phyloP scores from a whole-genome alignment of 208 protist species.

The Wallacemonas sp. region DNA sequence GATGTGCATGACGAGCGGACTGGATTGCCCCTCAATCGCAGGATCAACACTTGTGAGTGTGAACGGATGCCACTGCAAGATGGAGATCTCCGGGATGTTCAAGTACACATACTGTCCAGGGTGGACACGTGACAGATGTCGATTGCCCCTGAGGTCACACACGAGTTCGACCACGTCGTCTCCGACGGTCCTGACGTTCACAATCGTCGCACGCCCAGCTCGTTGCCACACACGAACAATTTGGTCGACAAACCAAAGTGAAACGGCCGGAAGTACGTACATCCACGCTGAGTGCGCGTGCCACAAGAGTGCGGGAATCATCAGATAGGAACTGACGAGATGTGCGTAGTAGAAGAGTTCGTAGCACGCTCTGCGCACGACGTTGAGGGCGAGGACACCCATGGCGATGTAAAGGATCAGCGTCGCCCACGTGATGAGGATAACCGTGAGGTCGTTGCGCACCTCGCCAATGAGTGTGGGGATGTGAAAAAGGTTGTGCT shows the following conservation, averaged over 20 bases:
- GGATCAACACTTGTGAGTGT: constrained; percentile 33
- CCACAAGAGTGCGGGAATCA: constrained; percentile 48
- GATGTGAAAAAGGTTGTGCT: constrained; percentile 29
- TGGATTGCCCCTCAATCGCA: neutral
- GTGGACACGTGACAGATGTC: constrained; percentile 17
- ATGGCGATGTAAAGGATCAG: constrained; percentile 48
- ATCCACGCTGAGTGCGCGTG: constrained; percentile 61
- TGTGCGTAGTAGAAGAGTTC: constrained; percentile 78
- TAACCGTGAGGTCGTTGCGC: constrained; percentile 41
- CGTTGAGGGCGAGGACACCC: constrained; percentile 42
- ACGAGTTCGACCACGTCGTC: constrained; percentile 25
- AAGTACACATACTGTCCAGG: constrained; percentile 53
- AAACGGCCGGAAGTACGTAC: constrained; percentile 58
- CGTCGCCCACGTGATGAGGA: constrained; percentile 37
- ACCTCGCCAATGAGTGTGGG: constrained; percentile 21
- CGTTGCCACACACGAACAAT: constrained; percentile 45
- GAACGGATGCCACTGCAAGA: constrained; percentile 75
- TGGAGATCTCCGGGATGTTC: constrained; percentile 53
- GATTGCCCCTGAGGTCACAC: neutral
- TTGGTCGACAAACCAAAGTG: constrained; percentile 54
- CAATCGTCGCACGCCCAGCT: constrained; percentile 22
- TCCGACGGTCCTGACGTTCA: constrained; percentile 22
- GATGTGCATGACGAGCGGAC: constrained; percentile 41
- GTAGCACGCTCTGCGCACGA: constrained; percentile 50
- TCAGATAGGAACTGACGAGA: constrained; percentile 43